Evolutionary conservation across 129 eudicot genomes (phyloP).

Genomic region (Escallonia herrerae): DNA sequence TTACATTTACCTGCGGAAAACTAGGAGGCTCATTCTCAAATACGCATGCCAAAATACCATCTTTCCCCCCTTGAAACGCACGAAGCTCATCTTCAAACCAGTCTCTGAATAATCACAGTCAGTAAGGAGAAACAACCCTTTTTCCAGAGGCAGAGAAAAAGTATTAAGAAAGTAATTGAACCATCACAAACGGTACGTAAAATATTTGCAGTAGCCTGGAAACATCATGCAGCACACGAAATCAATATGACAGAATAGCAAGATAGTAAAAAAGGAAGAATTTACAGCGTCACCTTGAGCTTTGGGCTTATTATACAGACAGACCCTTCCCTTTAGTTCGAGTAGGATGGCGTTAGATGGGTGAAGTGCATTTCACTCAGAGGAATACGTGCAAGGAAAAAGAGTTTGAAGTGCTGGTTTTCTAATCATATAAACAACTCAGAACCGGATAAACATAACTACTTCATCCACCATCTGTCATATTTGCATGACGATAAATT

Average conservation of each 20-base stretch:
- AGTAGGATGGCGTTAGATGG: too few species aligned
- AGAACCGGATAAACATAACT: too few species aligned
- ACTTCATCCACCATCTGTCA: too few species aligned
- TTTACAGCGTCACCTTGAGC: too few species aligned
- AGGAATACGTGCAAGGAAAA: too few species aligned
- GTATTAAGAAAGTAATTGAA: slow-evolving; percentile 7
- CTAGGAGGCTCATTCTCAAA: slow-evolving; percentile 90
- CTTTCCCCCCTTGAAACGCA: slow-evolving; percentile 95
- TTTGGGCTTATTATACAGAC: too few species aligned
- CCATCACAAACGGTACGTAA: background rate
- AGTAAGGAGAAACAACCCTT: slow-evolving; percentile 9
- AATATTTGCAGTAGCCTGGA: background rate
- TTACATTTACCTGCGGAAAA: slow-evolving; percentile 68
- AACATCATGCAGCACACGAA: background rate
- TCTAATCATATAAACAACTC: too few species aligned
- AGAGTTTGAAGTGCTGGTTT: too few species aligned
- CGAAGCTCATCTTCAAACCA: slow-evolving; percentile 99
- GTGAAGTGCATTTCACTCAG: too few species aligned
- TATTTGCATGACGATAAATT: too few species aligned
- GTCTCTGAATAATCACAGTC: slow-evolving; percentile 41
- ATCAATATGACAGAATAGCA: background rate
- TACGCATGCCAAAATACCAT: slow-evolving; percentile 84
- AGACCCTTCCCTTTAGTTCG: too few species aligned
- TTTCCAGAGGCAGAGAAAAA: background rate
- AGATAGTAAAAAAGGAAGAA: background rate